A percentile compares a stretch with the other conserved stretches of the same genome.
Evolutionary conservation across 2,329 filamentous ascomycete species (phyloP).

Genomic region (Pestalotiopsis sp.): DNA sequence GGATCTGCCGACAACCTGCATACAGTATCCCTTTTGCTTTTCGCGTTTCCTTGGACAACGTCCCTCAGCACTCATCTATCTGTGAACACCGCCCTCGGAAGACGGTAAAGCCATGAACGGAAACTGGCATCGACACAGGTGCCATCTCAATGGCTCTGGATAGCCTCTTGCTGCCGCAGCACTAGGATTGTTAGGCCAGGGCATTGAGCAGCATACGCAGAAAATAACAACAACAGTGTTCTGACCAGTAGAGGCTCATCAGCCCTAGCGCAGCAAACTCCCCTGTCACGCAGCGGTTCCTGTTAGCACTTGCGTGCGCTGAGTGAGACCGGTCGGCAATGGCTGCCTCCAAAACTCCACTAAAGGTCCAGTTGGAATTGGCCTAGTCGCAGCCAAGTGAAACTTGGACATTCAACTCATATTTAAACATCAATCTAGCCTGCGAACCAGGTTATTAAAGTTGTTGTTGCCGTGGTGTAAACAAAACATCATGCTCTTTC

Average conservation of each 20-base stretch:
- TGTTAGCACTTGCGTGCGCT: background rate
- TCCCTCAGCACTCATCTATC: background rate
- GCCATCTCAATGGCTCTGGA: background rate
- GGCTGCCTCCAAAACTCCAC: background rate
- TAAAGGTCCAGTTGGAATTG: background rate
- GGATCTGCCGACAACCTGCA: constrained; percentile 1
- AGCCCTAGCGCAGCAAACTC: background rate
- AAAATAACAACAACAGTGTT: background rate
- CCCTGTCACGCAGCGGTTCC: background rate
- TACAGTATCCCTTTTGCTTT: background rate
- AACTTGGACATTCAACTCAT: background rate
- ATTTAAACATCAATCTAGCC: background rate
- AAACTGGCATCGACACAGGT: background rate
- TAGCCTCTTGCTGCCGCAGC: background rate
- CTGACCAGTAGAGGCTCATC: background rate
- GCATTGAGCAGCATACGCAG: background rate
- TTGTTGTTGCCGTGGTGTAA: background rate
- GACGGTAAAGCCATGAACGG: background rate
- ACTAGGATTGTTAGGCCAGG: background rate
- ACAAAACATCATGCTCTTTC: background rate
- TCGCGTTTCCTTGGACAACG: background rate
- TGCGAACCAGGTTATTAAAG: background rate
- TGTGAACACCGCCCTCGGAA: background rate
- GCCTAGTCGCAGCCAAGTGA: background rate
- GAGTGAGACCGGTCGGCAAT: background rate